Conservation (phyloP, 495 filamentous ascomycete genomes). For the Sabuloglossum arenarium region DNA sequence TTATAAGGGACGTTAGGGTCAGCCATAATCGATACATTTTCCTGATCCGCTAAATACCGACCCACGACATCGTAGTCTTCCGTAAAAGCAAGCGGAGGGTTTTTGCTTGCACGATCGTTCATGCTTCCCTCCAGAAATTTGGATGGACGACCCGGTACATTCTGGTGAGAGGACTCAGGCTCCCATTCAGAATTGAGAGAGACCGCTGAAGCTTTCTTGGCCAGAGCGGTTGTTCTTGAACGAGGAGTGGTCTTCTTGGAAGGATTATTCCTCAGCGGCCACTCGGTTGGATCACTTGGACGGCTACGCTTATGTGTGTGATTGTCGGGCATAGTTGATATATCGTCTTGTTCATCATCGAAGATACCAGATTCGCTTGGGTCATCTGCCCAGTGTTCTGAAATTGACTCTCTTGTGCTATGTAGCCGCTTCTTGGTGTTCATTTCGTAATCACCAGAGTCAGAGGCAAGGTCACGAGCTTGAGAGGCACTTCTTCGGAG, state of each 20-base stretch:
- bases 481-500: not conserved
- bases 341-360: not conserved
- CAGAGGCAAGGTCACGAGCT: not conserved
- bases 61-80: constrained; percentile 15
- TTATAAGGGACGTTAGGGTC: not conserved
- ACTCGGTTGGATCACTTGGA: not conserved
- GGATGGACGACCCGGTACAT: constrained; percentile 23
- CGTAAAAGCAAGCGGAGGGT: constrained; percentile 41
- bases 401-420: not conserved
- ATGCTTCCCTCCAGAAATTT: constrained; percentile 56
- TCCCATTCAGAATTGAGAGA: not conserved
- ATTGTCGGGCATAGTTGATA: not conserved
- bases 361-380: not conserved
- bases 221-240: not conserved
- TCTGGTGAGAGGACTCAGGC: not conserved
- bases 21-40: not conserved
- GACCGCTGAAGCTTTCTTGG: not conserved
- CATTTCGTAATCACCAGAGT: not conserved
- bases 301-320: not conserved
- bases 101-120: constrained; percentile 51
- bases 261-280: not conserved
- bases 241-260: not conserved
- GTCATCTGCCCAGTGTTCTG: not conserved
- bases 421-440: not conserved
- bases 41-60: not conserved